Conservation (phyloP, 306 rosid species). For the Neltuma alba region DNA sequence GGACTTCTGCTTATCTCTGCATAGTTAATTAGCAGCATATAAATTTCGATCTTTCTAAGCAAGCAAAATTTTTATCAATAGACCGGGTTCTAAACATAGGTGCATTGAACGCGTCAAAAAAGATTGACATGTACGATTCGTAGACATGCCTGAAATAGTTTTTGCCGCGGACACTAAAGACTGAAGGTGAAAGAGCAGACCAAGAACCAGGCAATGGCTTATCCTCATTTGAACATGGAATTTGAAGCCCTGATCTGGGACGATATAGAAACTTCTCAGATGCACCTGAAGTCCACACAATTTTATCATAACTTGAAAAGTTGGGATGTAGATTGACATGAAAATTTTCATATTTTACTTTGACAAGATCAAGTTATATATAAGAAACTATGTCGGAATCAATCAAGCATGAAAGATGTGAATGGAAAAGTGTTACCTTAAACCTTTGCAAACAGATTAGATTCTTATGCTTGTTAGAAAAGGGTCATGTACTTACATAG, state of each 20-base stretch:
- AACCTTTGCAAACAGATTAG: not conserved
- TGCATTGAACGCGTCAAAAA: conserved; percentile 8
- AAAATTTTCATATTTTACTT: not conserved
- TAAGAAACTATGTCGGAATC: not conserved
- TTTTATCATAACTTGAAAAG: not conserved
- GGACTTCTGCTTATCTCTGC: conserved; percentile 67
- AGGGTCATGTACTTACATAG: conserved; percentile 41
- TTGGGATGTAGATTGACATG: not conserved
- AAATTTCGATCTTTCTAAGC: not conserved
- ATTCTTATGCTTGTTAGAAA: not conserved
- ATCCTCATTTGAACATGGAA: conserved; percentile 53
- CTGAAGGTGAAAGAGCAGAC: conserved; percentile 67
- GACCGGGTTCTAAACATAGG: not conserved
- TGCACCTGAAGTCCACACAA: conserved; percentile 46
- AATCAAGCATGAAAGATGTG: not conserved
- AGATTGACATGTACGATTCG: conserved; percentile 7
- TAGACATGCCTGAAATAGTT: conserved; percentile 62
- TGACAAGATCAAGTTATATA: not conserved
- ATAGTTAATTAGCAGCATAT: conserved; percentile 15
- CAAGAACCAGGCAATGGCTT: conserved; percentile 55
- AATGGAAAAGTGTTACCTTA: not conserved
- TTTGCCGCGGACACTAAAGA: conserved; percentile 69
- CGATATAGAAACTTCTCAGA: conserved; percentile 53
- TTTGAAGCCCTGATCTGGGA: conserved; percentile 56
- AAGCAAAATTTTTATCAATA: not conserved